Percentiles rank a stretch among this genome's conserved stretches.
Evolutionary conservation across 441 rosid species (phyloP).

Genomic region (Bruguiera hainesii): DNA sequence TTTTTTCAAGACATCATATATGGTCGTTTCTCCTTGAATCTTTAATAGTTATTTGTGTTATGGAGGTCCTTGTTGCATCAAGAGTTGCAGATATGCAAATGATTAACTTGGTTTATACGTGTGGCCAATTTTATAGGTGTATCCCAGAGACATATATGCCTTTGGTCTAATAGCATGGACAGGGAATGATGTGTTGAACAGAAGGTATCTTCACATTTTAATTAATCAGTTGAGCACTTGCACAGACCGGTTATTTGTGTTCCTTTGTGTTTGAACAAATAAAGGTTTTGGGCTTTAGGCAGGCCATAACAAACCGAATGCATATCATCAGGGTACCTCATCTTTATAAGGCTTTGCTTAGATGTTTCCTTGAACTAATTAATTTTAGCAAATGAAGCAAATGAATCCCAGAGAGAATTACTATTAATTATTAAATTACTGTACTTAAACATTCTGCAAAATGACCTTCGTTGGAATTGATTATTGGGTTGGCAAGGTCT

Average conservation of each 20-base stretch:
- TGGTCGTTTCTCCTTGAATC: background rate
- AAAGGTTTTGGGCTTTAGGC: background rate
- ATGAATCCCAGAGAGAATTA: too few relatives aligned
- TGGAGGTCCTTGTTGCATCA: background rate
- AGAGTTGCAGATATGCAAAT: background rate
- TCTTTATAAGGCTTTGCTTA: too few relatives aligned
- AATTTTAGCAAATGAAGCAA: too few relatives aligned
- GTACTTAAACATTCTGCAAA: background rate
- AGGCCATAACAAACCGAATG: background rate
- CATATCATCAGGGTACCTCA: too few relatives aligned
- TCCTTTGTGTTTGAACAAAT: too few relatives aligned
- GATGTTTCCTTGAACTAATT: too few relatives aligned
- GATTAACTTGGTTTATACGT: background rate
- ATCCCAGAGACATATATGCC: slow-evolving; percentile 84
- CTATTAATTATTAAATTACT: background rate
- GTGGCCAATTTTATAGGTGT: slow-evolving; percentile 46
- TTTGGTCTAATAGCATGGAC: slow-evolving; percentile 96
- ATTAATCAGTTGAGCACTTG: background rate
- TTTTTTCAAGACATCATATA: too few relatives aligned
- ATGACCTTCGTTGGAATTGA: background rate
- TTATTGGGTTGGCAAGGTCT: background rate
- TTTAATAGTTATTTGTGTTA: background rate
- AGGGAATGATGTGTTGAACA: slow-evolving; percentile 83
- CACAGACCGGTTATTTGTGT: too few relatives aligned
- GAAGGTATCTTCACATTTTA: slow-evolving; percentile 43